Conservation (phyloP, 1,139 yeast species). For the Kluyveromyces marxianus region DNA sequence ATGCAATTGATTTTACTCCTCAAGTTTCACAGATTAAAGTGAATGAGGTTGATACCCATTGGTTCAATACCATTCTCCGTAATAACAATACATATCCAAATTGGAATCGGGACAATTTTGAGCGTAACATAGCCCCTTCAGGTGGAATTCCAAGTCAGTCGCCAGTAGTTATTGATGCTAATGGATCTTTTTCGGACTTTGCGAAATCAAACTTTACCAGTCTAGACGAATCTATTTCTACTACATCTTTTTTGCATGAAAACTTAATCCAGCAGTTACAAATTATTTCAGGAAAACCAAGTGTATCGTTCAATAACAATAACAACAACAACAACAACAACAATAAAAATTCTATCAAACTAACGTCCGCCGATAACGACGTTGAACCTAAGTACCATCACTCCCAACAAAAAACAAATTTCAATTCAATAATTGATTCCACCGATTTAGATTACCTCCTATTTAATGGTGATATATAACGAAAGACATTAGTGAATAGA, state of each 20-base stretch:
- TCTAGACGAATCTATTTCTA: slow-evolving; percentile 5
- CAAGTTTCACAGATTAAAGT: slow-evolving; percentile 3
- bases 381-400: no score
- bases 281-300: slow-evolving; percentile 6
- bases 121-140: neutral
- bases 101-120: slow-evolving; percentile 1
- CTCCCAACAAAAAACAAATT: neutral
- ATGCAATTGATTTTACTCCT: neutral
- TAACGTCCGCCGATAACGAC: no score
- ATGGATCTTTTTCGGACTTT: neutral
- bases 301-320: neutral
- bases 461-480: slow-evolving; percentile 2
- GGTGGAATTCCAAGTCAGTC: neutral
- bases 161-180: neutral
- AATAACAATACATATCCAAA: slow-evolving; percentile 4
- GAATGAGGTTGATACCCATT: slow-evolving; percentile 13
- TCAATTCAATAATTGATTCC: neutral
- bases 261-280: slow-evolving; percentile 13
- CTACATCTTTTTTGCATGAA: slow-evolving; percentile 9
- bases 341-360: no score
- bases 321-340: neutral
- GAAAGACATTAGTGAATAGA: neutral
- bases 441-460: neutral
- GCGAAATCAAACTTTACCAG: neutral
- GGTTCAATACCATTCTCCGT: slow-evolving; percentile 9